Percentiles rank a stretch among this genome's conserved stretches.
phyloP scores from a whole-genome alignment of 257 asterid genomes.

The Solanum sparsipilum region DNA sequence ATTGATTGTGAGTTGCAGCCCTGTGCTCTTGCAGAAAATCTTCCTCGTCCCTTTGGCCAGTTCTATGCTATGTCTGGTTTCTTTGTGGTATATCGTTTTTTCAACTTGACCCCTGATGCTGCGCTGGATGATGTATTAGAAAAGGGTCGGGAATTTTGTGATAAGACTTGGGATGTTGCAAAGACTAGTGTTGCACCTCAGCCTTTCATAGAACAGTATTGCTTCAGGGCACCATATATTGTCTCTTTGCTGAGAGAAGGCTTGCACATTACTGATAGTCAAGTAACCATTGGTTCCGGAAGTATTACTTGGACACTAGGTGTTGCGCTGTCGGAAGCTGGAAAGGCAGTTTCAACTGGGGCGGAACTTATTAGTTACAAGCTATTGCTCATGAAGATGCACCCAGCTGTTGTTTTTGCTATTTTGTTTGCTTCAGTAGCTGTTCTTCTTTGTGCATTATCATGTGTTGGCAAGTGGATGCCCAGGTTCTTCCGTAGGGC shows the following conservation, averaged over 20 bases:
- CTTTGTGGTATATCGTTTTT: constrained; percentile 53
- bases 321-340: constrained; percentile 93
- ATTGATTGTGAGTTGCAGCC: constrained; percentile 76
- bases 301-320: constrained; percentile 98
- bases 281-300: constrained; percentile 74
- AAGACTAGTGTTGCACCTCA: constrained; percentile 76
- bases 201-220: constrained; percentile 93
- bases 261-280: constrained; percentile 63
- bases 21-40: constrained; percentile 63
- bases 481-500: constrained; percentile 46
- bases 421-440: constrained; percentile 44
- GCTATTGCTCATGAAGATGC: constrained; percentile 35
- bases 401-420: constrained; percentile 29
- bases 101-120: constrained; percentile 27
- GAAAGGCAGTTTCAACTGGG: constrained; percentile 48
- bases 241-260: constrained; percentile 84
- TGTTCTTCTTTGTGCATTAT: constrained; percentile 42
- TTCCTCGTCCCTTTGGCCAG: constrained; percentile 75
- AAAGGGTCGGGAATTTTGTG: constrained; percentile 31
- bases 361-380: constrained; percentile 33
- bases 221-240: constrained; percentile 64
- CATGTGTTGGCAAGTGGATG: constrained; percentile 22
- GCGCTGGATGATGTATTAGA: constrained; percentile 24
- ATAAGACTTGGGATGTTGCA: constrained; percentile 60
- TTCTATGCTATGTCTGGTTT: constrained; percentile 95